Conservation (phyloP, 306 rosid species). For the Malus fusca region DNA sequence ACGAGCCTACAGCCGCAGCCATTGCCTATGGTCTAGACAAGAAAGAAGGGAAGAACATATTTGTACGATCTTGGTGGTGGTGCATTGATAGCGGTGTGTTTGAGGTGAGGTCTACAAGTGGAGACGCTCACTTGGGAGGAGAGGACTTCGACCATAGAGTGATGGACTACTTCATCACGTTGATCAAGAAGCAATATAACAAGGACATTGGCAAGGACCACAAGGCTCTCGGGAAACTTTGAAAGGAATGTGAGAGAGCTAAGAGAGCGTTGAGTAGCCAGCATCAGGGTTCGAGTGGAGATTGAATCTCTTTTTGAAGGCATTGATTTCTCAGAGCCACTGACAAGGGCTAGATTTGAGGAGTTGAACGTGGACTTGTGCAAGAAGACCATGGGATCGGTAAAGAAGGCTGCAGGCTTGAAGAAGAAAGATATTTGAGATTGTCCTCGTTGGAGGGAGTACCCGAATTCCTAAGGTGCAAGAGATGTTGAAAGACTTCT, state of each 20-base stretch:
- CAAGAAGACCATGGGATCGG: constrained; percentile 52
- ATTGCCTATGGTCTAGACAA: constrained; percentile 49
- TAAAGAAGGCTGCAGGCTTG: constrained; percentile 43
- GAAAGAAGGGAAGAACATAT: constrained; percentile 38
- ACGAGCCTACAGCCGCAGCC: constrained; percentile 50
- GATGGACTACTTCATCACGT: constrained; percentile 46
- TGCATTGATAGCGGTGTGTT: constrained; percentile 52
- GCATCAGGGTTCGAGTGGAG: constrained; percentile 48
- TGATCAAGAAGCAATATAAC: constrained; percentile 42
- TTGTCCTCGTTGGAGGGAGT: constrained; percentile 51
- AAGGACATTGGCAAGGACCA: constrained; percentile 45
- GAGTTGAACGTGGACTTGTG: constrained; percentile 51
- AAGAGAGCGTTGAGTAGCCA: constrained; percentile 51
- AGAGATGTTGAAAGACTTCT: constrained; percentile 40
- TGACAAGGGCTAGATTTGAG: constrained; percentile 51
- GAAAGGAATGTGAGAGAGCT: constrained; percentile 52
- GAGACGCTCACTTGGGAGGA: constrained; percentile 59
- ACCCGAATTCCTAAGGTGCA: constrained; percentile 54
- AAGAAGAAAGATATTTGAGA: constrained; percentile 43
- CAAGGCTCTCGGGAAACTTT: constrained; percentile 47
- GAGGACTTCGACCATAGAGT: constrained; percentile 60
- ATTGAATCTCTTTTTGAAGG: constrained; percentile 49
- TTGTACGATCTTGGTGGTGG: constrained; percentile 65
- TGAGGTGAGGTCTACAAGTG: constrained; percentile 48
- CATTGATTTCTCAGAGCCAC: constrained; percentile 42